Evolutionary conservation across 495 filamentous ascomycete species (phyloP).

Genomic region (Penicillium lagena): DNA sequence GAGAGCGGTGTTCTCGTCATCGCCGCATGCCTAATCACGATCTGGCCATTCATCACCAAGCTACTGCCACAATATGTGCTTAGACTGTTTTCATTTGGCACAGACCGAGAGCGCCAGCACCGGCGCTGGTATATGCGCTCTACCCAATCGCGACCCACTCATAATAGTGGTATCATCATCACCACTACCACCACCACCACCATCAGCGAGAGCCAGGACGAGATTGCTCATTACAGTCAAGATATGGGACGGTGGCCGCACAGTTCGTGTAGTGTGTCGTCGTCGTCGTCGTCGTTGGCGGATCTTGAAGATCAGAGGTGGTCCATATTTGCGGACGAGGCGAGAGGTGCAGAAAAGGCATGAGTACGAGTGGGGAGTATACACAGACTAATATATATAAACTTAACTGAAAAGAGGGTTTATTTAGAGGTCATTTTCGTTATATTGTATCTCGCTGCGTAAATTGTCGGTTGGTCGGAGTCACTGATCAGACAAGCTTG

Average conservation of each 20-base stretch:
- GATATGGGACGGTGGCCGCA: not conserved
- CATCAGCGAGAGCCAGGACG: not conserved
- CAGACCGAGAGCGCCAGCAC: not conserved
- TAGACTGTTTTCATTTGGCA: not conserved
- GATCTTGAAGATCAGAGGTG: slow-evolving; percentile 14
- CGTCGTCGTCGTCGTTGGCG: slow-evolving; percentile 9
- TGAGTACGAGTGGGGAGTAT: too few relatives aligned
- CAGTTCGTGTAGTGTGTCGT: slow-evolving; percentile 1
- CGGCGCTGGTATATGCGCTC: slow-evolving; percentile 2
- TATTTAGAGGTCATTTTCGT: too few relatives aligned
- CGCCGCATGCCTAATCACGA: slow-evolving; percentile 17
- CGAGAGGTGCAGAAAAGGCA: too few relatives aligned
- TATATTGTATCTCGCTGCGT: too few relatives aligned
- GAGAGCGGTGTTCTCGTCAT: slow-evolving; percentile 19
- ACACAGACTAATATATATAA: not conserved
- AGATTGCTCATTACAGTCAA: not conserved
- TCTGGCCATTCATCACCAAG: slow-evolving; percentile 18
- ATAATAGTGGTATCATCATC: too few relatives aligned
- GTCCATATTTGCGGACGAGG: slow-evolving; percentile 3
- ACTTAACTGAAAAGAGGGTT: too few relatives aligned
- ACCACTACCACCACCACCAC: too few relatives aligned
- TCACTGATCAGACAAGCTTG: too few relatives aligned
- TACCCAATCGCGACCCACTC: not conserved
- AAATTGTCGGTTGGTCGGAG: too few relatives aligned
- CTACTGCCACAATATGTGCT: slow-evolving; percentile 2